Evolutionary conservation across 2,329 filamentous ascomycete species (phyloP), one percentile per base, ranked within the genome.

Genomic region (Dactylellina haptotyla): DNA sequence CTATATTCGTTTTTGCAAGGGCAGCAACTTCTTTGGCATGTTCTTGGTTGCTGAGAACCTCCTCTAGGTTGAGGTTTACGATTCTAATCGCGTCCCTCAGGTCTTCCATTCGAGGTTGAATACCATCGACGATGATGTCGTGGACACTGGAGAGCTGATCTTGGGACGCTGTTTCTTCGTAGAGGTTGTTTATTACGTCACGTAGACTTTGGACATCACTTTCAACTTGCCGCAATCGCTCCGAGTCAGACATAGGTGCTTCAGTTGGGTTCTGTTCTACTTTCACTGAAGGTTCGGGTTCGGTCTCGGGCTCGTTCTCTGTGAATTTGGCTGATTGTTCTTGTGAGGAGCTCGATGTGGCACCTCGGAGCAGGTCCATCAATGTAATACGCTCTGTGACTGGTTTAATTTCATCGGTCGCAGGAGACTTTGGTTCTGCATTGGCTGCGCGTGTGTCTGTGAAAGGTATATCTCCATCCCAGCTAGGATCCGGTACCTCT

Each of bases 41-140:
- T 20, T 58, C 51, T 71, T 65, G 67, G n/a, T 72, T 72, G 10
- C 48, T 26, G 18, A 72, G 25, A 14, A 72, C 30, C 23, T 41
- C 41, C 8, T 72, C 34, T 25, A 65, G 39, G n/a, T 54, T 34
- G 41, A 65, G 14, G 20, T 45, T 41, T 39, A 26, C 54, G 18
- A 41, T 4, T 41, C 18, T 41, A 41, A 16, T n/a, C 37, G 14
- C 37, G 37, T n/a, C 14, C 14, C 4, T n/a, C 28, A 34, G 6
- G 26, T 18, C 37, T 50, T 41, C 6, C 37, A 5, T 12, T 16
- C 8, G 4, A 12, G 5, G 37, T n/a, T n/a, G 12, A 39, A 23
- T 54, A 6, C 26, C 30, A 9, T 39, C 16, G 4, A 34, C 28
- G 8, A 54, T 14, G 1, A 10, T 18, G 20, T 46, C 12, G 43